Evolutionary conservation across 192 early-diverging fungal species (phyloP).

Genomic region (Gaertneriomyces semiglobifer): DNA sequence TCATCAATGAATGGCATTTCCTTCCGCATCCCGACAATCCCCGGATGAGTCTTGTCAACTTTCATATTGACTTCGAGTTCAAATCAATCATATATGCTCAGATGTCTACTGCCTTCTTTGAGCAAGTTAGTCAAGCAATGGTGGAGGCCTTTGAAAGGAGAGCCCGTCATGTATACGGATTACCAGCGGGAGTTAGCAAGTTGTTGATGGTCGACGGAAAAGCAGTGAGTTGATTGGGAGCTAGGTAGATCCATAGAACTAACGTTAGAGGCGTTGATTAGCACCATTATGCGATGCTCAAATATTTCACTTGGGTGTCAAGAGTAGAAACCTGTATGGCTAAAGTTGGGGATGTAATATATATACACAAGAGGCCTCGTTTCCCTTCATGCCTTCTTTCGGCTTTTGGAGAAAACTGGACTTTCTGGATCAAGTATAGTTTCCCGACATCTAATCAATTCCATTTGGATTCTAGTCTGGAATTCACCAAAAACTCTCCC

Average conservation of each 20-base stretch:
- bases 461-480: constrained; percentile 49
- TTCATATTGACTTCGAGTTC: constrained; percentile 80
- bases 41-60: constrained; percentile 51
- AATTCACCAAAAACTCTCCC: constrained; percentile 60
- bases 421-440: background rate
- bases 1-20: constrained; percentile 68
- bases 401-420: background rate
- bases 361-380: too few relatives aligned
- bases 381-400: background rate
- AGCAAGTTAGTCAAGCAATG: constrained; percentile 71
- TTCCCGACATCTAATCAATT: constrained; percentile 39
- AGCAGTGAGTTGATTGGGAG: too few relatives aligned
- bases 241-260: too few relatives aligned
- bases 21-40: constrained; percentile 43
- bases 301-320: too few relatives aligned
- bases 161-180: constrained; percentile 51
- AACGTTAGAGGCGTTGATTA: too few relatives aligned
- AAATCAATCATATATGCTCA: constrained; percentile 74
- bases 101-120: constrained; percentile 73
- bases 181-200: background rate
- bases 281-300: too few relatives aligned
- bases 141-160: constrained; percentile 65
- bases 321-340: too few relatives aligned
- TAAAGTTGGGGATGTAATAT: too few relatives aligned
- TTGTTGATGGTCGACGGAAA: background rate